These are phyloP conservation scores for Pythium apleroticum DNA, from an alignment of 352 stramenopile genomes.

Conservation along the genomic window DNA sequence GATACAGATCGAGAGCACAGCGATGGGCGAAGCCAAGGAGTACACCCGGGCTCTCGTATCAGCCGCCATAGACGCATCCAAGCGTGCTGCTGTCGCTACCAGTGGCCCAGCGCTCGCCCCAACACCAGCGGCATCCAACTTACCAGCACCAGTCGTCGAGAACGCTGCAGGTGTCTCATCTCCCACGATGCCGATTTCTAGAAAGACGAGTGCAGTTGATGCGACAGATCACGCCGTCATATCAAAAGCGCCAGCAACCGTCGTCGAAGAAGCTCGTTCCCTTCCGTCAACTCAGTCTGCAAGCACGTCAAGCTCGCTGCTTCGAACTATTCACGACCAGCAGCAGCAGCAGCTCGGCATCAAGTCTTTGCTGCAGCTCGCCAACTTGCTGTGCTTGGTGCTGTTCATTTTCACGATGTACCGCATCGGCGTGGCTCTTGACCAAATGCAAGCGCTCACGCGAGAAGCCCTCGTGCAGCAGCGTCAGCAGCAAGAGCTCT, in stretches of 20 bases:
- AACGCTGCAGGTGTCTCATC: background rate
- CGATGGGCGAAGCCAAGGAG: conserved; percentile 71
- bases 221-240: background rate
- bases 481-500: conserved; percentile 59
- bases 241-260: background rate
- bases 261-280: background rate
- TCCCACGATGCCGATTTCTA: background rate
- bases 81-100: conserved; percentile 2
- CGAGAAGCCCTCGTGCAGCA: conserved; percentile 59
- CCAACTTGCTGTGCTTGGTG: conserved; percentile 50
- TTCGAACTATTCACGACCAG: background rate
- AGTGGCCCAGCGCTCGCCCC: background rate
- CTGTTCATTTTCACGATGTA: conserved; percentile 77
- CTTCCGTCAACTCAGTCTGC: background rate
- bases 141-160: background rate
- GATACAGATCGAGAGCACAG: conserved; percentile 76
- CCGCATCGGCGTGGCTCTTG: conserved; percentile 47
- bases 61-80: conserved; percentile 38
- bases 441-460: conserved; percentile 63
- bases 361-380: conserved; percentile 36
- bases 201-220: background rate
- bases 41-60: conserved; percentile 44
- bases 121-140: background rate
- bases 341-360: background rate
- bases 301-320: background rate